These are phyloP conservation scores for Actinidia polygama DNA, from an alignment of 179 eudicot genomes.

Conservation along the genomic window DNA sequence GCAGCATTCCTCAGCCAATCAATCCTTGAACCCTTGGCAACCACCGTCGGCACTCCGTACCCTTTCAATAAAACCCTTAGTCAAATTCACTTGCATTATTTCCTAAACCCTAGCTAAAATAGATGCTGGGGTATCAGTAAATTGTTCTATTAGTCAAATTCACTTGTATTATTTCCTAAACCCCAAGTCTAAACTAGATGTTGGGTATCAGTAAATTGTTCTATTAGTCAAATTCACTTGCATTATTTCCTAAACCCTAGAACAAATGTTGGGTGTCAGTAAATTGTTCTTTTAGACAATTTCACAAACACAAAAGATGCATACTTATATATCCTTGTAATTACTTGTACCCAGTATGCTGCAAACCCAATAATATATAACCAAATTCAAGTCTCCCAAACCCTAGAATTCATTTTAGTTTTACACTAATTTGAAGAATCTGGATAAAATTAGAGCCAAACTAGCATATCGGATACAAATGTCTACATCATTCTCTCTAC, in stretches of 20 bases:
- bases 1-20: slow-evolving; percentile 99
- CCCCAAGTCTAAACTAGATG: slow-evolving; percentile 41
- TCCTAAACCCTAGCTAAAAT: no score
- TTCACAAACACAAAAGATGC: slow-evolving; percentile 2
- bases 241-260: no score
- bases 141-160: slow-evolving; percentile 35
- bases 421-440: not conserved
- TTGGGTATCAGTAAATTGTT: not conserved
- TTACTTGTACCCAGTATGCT: not conserved
- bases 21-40: slow-evolving; percentile 75
- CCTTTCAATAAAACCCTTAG: slow-evolving; percentile 59
- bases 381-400: not conserved
- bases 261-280: not conserved
- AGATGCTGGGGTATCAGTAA: not conserved
- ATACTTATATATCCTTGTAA: no score
- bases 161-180: slow-evolving; percentile 74
- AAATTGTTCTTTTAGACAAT: not conserved
- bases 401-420: not conserved
- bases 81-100: slow-evolving; percentile 78
- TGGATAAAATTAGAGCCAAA: not conserved
- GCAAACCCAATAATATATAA: slow-evolving; percentile 5
- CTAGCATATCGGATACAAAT: not conserved
- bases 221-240: not conserved
- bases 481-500: not conserved
- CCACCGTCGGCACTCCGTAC: slow-evolving; percentile 69